Base-by-base conservation (phyloP, 495 filamentous ascomycete genomes). In the Aspergillus nidulans region DNA sequence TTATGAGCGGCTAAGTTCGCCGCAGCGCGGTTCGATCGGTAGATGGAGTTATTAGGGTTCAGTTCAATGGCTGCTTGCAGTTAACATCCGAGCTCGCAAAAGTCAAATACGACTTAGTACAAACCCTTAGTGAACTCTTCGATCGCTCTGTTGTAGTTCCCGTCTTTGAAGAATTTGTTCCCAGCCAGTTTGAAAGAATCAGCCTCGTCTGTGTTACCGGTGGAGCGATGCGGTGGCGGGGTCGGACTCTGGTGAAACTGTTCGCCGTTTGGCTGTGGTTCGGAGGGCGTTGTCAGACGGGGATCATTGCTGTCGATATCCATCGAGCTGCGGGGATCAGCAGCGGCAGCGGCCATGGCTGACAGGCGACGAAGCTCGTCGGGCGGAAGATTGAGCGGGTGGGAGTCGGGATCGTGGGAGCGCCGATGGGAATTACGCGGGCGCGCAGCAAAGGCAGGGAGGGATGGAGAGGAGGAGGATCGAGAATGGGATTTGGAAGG, bases 141-240 rank as follows among this genome's bases (percentile, higher is more conserved):
- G 63, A 97, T 88, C 19, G 95, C 92, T 60, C 85, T 84, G 36
- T 75, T 72, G 66, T 91, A 98, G 59, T 97, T 86, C 62, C 85
- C 86, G 53, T 88, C 85, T 76, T 96, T 97, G 79, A 96, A 98
- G 64, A 88, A 92, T 63, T 92, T 95, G 75, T 98, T 98, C 26
- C 94, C 94, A 23, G 88, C 83, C 60, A 89, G 80, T 75, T 98
- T 98, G 80, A 85, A 95, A 18, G 81, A 80, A 68, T 97, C 94
- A 5, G 91, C 90, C 61, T 96, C 87, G 40, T 87, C 70, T 28
- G 75, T 63, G 69, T 76, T 46, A 74, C 86, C 68, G 77, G 83
- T 63, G 76, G 81, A 64, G 26, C 78, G 76, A 70, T 96, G 91
- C 28, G 90, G 91, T 46, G 91, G 91, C 51, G 91, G 91, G 46